Percentiles rank a stretch among this genome's conserved stretches.
Conservation (phyloP, 2,329 filamentous ascomycete genomes). For the Aspergillus ruber region DNA sequence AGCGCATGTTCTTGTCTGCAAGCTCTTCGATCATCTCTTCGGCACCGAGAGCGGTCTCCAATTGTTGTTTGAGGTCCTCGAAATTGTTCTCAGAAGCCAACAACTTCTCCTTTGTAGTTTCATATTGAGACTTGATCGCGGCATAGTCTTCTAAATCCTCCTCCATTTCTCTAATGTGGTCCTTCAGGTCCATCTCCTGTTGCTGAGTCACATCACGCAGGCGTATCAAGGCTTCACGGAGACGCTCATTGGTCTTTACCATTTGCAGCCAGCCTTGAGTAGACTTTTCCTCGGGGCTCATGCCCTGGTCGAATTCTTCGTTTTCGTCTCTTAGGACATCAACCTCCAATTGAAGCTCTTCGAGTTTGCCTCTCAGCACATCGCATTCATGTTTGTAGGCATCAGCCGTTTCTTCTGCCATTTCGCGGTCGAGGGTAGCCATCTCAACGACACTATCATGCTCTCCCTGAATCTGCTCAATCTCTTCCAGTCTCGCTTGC, state of each 20-base stretch:
- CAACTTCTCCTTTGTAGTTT: conserved; percentile 65
- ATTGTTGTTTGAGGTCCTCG: conserved; percentile 80
- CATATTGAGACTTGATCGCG: conserved; percentile 62
- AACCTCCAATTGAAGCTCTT: conserved; percentile 81
- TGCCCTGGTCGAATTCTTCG: conserved; percentile 71
- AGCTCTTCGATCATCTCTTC: conserved; percentile 94
- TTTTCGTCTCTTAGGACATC: conserved; percentile 87
- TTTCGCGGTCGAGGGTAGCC: conserved; percentile 83
- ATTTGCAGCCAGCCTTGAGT: conserved; percentile 86
- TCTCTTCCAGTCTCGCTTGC: conserved; percentile 59
- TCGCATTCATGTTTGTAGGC: conserved; percentile 75
- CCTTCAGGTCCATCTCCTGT: conserved; percentile 70
- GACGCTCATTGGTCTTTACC: conserved; percentile 80
- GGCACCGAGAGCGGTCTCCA: conserved; percentile 79
- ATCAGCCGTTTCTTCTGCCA: conserved; percentile 91
- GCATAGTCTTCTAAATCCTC: conserved; percentile 65
- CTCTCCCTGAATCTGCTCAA: conserved; percentile 72
- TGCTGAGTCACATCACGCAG: conserved; percentile 83
- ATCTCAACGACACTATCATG: conserved; percentile 80
- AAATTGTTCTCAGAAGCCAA: conserved; percentile 65
- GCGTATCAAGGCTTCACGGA: conserved; percentile 76
- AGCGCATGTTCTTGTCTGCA: conserved; percentile 75
- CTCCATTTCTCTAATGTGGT: conserved; percentile 67
- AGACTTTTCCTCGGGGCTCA: conserved; percentile 79
- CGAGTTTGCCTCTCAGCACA: conserved; percentile 63